Evolutionary conservation across 768 basidiomycete species (phyloP).

Genomic region (Lyophyllum shimeji): DNA sequence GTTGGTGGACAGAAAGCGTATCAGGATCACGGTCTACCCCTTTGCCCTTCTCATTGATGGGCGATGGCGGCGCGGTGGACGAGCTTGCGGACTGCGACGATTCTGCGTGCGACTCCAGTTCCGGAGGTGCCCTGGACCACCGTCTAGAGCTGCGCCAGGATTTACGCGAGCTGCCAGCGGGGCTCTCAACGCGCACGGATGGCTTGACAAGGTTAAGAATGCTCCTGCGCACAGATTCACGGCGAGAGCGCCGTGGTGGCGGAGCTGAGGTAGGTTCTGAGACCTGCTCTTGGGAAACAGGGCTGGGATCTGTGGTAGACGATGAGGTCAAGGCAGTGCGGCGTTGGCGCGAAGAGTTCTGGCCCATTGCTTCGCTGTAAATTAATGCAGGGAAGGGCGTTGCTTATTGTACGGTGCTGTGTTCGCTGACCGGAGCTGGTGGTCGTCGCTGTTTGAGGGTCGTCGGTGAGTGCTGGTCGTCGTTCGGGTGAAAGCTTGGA

Average conservation of each 20-base stretch:
- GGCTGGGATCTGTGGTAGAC: background rate
- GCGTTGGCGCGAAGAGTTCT: background rate
- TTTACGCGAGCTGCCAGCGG: background rate
- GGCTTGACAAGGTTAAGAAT: conserved; percentile 4
- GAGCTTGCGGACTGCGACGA: background rate
- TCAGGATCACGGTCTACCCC: background rate
- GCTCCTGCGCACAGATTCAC: background rate
- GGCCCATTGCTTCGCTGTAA: background rate
- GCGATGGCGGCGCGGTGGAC: background rate
- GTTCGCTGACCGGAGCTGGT: background rate
- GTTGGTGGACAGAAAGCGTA: background rate
- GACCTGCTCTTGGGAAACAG: background rate
- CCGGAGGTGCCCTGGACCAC: background rate
- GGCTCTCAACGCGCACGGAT: background rate
- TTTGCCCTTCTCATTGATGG: background rate
- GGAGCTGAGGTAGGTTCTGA: background rate
- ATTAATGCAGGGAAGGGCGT: background rate
- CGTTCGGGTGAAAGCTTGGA: background rate
- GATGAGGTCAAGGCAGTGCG: background rate
- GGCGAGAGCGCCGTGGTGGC: background rate
- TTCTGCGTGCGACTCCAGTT: background rate
- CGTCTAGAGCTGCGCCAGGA: conserved; percentile 1
- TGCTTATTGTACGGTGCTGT: background rate
- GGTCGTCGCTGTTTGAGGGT: background rate
- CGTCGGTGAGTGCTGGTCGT: background rate